Evolutionary conservation across 202 grass and related monocot genomes (phyloP).

Genomic region (Alloteropsis angusta): DNA sequence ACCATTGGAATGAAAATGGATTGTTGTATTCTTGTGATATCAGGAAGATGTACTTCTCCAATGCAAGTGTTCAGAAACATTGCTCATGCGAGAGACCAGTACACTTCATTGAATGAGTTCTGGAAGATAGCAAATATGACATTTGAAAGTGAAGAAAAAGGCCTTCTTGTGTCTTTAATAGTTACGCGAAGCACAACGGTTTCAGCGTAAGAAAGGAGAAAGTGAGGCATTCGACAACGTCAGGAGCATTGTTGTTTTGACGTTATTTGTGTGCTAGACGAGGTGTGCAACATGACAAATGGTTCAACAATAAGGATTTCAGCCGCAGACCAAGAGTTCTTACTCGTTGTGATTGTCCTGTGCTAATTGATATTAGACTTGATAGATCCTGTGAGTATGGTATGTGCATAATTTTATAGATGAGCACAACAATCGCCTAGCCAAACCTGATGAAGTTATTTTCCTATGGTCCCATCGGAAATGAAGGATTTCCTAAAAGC

Average conservation of each 20-base stretch:
- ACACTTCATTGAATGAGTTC: neutral
- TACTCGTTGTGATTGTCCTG: neutral
- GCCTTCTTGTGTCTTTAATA: neutral
- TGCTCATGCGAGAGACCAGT: neutral
- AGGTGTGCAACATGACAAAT: neutral
- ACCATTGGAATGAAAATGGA: no score
- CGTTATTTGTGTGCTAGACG: neutral
- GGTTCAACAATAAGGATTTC: neutral
- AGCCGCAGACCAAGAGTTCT: neutral
- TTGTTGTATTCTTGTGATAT: no score
- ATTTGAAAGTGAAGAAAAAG: neutral
- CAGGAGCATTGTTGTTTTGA: neutral
- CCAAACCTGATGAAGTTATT: neutral
- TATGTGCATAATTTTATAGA: no score
- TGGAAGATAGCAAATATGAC: neutral
- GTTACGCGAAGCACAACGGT: neutral
- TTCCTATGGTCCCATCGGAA: neutral
- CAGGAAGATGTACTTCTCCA: no score
- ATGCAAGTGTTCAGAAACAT: no score
- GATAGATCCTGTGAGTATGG: neutral
- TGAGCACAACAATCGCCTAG: neutral
- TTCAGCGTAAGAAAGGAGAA: neutral
- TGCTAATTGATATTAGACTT: neutral
- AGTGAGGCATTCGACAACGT: neutral
- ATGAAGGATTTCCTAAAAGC: neutral